Evolutionary conservation across 2,329 filamentous ascomycete species (phyloP).

Genomic region (Ambrosiella beaveri): DNA sequence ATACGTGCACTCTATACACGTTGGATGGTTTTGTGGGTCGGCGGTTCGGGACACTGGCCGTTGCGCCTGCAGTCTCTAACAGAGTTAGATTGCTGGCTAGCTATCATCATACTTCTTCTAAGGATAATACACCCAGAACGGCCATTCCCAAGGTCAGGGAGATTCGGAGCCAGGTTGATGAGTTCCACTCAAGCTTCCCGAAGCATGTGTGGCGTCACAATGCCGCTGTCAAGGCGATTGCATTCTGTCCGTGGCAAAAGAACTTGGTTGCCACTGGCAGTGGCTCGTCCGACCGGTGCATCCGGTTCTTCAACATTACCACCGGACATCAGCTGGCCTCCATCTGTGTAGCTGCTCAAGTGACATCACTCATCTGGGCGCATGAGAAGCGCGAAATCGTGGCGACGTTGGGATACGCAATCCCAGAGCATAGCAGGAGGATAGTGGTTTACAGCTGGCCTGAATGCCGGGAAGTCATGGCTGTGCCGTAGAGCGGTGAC

Average conservation of each 20-base stretch:
- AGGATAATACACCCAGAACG: slow-evolving; percentile 1
- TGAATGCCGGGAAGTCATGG: slow-evolving; percentile 67
- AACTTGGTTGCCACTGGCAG: slow-evolving; percentile 79
- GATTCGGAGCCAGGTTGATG: not conserved
- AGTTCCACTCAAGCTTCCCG: not conserved
- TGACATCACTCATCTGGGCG: slow-evolving; percentile 85
- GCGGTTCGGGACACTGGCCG: slow-evolving; percentile 6
- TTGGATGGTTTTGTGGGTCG: slow-evolving; percentile 36
- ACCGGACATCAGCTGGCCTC: slow-evolving; percentile 74
- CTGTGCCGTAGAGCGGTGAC: slow-evolving; percentile 67
- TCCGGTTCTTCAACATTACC: slow-evolving; percentile 83
- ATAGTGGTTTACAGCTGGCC: slow-evolving; percentile 95
- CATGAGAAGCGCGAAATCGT: slow-evolving; percentile 71
- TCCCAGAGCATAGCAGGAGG: slow-evolving; percentile 74
- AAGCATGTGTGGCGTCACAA: slow-evolving; percentile 58
- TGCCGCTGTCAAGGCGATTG: slow-evolving; percentile 89
- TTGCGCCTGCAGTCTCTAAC: slow-evolving; percentile 1
- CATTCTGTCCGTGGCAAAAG: slow-evolving; percentile 88
- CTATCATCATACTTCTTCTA: not conserved
- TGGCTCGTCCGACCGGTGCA: slow-evolving; percentile 84
- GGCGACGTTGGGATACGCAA: slow-evolving; percentile 84
- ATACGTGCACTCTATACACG: slow-evolving; percentile 68
- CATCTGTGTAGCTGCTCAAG: slow-evolving; percentile 83
- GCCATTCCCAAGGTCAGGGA: slow-evolving; percentile 6
- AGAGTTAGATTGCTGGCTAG: not conserved